Conservation (phyloP, 495 filamentous ascomycete genomes). For the Amorphotheca resinae region DNA sequence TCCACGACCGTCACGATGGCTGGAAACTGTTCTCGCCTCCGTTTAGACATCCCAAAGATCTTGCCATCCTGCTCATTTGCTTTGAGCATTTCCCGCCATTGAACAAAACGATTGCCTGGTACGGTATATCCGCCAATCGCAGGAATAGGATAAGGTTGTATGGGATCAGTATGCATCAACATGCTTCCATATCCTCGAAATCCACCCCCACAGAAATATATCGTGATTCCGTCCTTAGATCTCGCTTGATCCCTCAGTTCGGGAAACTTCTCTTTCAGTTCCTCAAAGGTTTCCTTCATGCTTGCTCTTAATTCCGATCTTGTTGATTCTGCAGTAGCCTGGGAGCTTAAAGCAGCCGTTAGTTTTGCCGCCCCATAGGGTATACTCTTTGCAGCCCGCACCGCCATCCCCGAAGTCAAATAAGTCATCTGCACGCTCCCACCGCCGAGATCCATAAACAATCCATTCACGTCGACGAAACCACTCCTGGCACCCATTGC, state of each 20-base stretch:
- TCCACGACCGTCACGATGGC: slow-evolving; percentile 71
- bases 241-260: slow-evolving; percentile 31
- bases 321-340: slow-evolving; percentile 29
- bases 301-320: slow-evolving; percentile 42
- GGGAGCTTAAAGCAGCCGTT: slow-evolving; percentile 43
- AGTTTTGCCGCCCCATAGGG: slow-evolving; percentile 84
- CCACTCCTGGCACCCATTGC: slow-evolving; percentile 75
- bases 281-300: slow-evolving; percentile 47
- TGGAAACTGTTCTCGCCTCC: slow-evolving; percentile 68
- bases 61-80: slow-evolving; percentile 40
- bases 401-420: slow-evolving; percentile 46
- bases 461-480: slow-evolving; percentile 48
- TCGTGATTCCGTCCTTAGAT: slow-evolving; percentile 45
- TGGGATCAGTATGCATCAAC: slow-evolving; percentile 54
- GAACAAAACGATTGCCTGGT: slow-evolving; percentile 43
- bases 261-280: slow-evolving; percentile 29
- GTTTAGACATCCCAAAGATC: slow-evolving; percentile 74
- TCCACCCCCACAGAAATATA: slow-evolving; percentile 83
- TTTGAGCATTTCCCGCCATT: slow-evolving; percentile 45
- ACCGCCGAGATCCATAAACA: slow-evolving; percentile 84
- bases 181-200: slow-evolving; percentile 87
- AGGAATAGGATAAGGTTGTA: slow-evolving; percentile 70
- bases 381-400: slow-evolving; percentile 37
- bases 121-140: slow-evolving; percentile 73
- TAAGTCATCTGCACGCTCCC: slow-evolving; percentile 88